Conservation (phyloP, 1,284 basidiomycete species). For the Trichosporon faecale region DNA sequence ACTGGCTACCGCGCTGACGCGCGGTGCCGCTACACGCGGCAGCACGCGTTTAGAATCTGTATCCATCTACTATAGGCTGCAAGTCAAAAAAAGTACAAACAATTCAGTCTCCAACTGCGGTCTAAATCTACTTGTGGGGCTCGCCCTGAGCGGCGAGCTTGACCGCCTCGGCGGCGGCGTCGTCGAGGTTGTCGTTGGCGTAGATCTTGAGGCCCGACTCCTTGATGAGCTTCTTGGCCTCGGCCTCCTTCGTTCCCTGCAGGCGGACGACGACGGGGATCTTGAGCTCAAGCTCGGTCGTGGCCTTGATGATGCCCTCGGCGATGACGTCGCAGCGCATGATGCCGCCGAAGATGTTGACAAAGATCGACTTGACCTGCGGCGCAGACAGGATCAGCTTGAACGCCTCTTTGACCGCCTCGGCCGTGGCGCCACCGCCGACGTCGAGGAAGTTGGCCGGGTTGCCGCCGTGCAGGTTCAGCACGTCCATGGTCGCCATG, state of each 20-base stretch:
- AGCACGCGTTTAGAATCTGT: neutral
- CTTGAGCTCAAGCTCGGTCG: constrained; percentile 78
- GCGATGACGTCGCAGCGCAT: constrained; percentile 98
- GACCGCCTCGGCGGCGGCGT: constrained; percentile 75
- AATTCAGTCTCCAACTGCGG: neutral
- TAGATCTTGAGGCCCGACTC: constrained; percentile 90
- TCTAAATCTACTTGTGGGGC: constrained; percentile 18
- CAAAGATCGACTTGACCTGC: constrained; percentile 97
- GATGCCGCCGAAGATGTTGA: constrained; percentile 90
- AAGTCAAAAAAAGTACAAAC: constrained; percentile 5
- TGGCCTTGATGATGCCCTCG: constrained; percentile 96
- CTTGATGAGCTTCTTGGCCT: constrained; percentile 92
- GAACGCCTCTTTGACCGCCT: constrained; percentile 99
- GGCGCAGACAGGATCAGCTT: constrained; percentile 87
- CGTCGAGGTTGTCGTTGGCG: constrained; percentile 50
- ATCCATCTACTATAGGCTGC: constrained; percentile 5
- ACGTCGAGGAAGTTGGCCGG: constrained; percentile 97
- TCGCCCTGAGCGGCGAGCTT: constrained; percentile 57
- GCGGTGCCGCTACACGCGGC: too few species aligned
- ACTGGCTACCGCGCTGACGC: too few species aligned
- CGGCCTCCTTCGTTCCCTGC: constrained; percentile 93
- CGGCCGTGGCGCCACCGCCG: constrained; percentile 95
- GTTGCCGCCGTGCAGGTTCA: constrained; percentile 89
- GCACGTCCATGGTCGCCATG: constrained; percentile 99
- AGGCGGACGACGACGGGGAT: constrained; percentile 91